A percentile compares a stretch with the other conserved stretches of the same genome.
Conservation (phyloP, 1,284 basidiomycete species). For the Tilletia setariae region DNA sequence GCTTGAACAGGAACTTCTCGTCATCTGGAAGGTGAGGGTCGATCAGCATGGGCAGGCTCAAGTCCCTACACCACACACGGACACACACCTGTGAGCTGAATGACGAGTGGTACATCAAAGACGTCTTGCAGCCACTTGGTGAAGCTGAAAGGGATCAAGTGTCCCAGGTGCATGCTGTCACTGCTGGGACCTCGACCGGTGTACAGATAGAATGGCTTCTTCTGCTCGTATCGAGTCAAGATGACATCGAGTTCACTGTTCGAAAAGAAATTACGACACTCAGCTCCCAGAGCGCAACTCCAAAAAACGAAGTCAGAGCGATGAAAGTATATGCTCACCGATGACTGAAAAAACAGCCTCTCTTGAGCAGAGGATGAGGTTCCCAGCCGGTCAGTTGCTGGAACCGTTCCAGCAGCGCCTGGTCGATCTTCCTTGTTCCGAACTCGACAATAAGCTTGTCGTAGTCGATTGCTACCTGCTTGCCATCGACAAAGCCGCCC, state of each 20-base stretch:
- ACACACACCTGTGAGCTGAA: slow-evolving; percentile 79
- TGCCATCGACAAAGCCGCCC: slow-evolving; percentile 86
- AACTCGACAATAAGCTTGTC: slow-evolving; percentile 93
- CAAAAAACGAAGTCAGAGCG: too few species aligned
- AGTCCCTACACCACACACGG: slow-evolving; percentile 5
- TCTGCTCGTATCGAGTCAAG: slow-evolving; percentile 90
- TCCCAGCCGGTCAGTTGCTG: slow-evolving; percentile 83
- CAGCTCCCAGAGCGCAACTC: too few species aligned
- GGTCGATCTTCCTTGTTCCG: slow-evolving; percentile 79
- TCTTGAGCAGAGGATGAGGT: slow-evolving; percentile 84
- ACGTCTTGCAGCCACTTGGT: slow-evolving; percentile 99
- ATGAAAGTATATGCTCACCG: slow-evolving; percentile 64
- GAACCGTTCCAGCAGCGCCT: slow-evolving; percentile 78
- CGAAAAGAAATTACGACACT: background rate
- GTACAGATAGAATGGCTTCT: slow-evolving; percentile 96
- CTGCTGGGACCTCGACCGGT: slow-evolving; percentile 95
- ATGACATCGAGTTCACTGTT: slow-evolving; percentile 86
- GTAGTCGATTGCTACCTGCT: slow-evolving; percentile 73
- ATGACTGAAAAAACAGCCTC: slow-evolving; percentile 97
- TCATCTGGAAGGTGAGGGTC: slow-evolving; percentile 63
- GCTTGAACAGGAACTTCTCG: slow-evolving; percentile 98
- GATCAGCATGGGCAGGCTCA: slow-evolving; percentile 2
- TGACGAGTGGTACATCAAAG: slow-evolving; percentile 87
- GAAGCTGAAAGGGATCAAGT: slow-evolving; percentile 95
- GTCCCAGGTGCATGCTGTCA: slow-evolving; percentile 95